Conservation (phyloP, 768 basidiomycete genomes). For the Amanita thiersii region DNA sequence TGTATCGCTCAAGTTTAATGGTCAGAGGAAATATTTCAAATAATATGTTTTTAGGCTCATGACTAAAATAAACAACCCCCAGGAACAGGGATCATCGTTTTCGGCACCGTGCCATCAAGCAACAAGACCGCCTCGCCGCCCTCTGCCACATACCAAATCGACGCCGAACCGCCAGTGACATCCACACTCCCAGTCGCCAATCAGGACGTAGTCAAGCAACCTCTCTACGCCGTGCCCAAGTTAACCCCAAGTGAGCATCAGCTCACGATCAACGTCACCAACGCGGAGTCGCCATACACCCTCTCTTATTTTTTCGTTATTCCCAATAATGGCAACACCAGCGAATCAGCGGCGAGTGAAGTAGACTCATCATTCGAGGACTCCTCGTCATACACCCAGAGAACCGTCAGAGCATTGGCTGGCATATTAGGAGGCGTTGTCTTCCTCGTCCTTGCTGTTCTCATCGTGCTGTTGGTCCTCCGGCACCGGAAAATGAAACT, state of each 20-base stretch:
- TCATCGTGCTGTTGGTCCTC: slow-evolving; percentile 13
- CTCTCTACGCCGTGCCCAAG: slow-evolving; percentile 27
- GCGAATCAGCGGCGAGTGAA: too few relatives aligned
- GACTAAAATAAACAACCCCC: not conserved
- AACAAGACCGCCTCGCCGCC: slow-evolving; percentile 26
- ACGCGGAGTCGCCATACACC: slow-evolving; percentile 27
- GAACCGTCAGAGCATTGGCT: slow-evolving; percentile 18
- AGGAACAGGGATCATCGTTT: slow-evolving; percentile 40
- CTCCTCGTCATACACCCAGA: slow-evolving; percentile 3
- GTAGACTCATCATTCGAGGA: too few relatives aligned
- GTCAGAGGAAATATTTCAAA: slow-evolving; percentile 21
- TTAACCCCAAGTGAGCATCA: slow-evolving; percentile 23
- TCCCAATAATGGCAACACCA: slow-evolving; percentile 12
- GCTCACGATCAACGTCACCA: slow-evolving; percentile 29
- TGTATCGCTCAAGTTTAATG: slow-evolving; percentile 28
- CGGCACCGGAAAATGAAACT: too few relatives aligned
- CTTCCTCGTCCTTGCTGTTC: slow-evolving; percentile 12
- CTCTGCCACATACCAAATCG: slow-evolving; percentile 30
- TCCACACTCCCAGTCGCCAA: slow-evolving; percentile 29
- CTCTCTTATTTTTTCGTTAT: slow-evolving; percentile 31
- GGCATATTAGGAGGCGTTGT: slow-evolving; percentile 18
- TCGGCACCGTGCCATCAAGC: slow-evolving; percentile 35
- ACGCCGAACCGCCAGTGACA: slow-evolving; percentile 21
- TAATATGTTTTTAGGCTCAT: not conserved
- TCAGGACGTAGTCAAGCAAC: slow-evolving; percentile 26